Percentiles rank a stretch among this genome's conserved stretches.
Evolutionary conservation across 192 early-diverging fungal species (phyloP).

Genomic region (Backusella luteola): DNA sequence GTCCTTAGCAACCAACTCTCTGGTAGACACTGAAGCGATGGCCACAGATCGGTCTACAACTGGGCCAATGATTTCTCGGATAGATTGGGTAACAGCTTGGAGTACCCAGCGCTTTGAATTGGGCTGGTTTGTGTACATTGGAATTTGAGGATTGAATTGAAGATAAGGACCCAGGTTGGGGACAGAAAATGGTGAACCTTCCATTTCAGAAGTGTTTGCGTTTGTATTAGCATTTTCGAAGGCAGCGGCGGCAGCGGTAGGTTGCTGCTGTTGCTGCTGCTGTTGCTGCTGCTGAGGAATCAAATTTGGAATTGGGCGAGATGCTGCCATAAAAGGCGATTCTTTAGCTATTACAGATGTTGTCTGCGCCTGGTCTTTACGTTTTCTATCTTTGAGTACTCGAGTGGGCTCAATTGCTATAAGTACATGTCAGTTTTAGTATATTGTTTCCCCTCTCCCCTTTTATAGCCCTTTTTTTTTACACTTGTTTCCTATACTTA

Average conservation of each 20-base stretch:
- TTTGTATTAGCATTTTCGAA: too few species aligned
- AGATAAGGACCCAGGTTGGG: slow-evolving; percentile 68
- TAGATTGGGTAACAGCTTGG: slow-evolving; percentile 33
- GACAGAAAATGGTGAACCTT: slow-evolving; percentile 21
- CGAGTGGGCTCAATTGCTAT: neutral
- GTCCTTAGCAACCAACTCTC: slow-evolving; percentile 93
- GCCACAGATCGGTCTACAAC: slow-evolving; percentile 92
- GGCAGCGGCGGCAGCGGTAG: neutral
- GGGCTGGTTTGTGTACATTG: slow-evolving; percentile 81
- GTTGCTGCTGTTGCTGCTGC: too few species aligned
- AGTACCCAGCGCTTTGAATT: slow-evolving; percentile 86
- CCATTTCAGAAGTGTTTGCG: neutral
- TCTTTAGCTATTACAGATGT: neutral
- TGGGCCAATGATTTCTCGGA: slow-evolving; percentile 66
- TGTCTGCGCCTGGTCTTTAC: neutral
- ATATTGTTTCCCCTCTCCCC: neutral
- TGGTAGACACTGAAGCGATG: slow-evolving; percentile 89
- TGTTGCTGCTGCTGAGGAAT: neutral
- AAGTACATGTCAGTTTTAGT: neutral
- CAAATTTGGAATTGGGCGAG: neutral
- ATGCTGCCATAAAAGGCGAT: neutral
- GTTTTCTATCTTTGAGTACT: neutral
- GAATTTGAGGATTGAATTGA: slow-evolving; percentile 78
- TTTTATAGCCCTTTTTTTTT: neutral
- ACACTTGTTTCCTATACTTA: neutral